Evolutionary conservation across 2,329 filamentous ascomycete species (phyloP).

Genomic region (Calcarisporium arbuscula): DNA sequence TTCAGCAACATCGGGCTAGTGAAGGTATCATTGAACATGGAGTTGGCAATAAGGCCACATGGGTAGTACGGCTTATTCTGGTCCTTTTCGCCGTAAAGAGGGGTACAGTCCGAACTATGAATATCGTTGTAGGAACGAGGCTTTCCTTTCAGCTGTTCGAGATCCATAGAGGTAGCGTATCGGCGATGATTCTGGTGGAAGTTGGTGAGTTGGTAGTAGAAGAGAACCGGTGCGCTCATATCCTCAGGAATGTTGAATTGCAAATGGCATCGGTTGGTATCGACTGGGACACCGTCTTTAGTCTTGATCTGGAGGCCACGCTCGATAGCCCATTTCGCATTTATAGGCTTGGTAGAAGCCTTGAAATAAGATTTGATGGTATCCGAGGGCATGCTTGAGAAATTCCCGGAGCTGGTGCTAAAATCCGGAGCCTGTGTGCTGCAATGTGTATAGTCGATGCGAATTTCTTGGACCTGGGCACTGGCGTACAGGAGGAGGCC

Average conservation of each 20-base stretch:
- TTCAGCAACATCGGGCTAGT: slow-evolving; percentile 57
- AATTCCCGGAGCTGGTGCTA: slow-evolving; percentile 22
- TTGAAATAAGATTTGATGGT: slow-evolving; percentile 69
- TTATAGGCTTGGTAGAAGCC: slow-evolving; percentile 33
- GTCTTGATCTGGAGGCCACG: slow-evolving; percentile 34
- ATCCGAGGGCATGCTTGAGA: slow-evolving; percentile 46
- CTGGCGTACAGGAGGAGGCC: slow-evolving; percentile 82
- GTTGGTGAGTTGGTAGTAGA: slow-evolving; percentile 95
- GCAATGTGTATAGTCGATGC: slow-evolving; percentile 87
- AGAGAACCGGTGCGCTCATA: slow-evolving; percentile 74
- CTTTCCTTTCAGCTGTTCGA: slow-evolving; percentile 71
- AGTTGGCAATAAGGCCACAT: slow-evolving; percentile 94
- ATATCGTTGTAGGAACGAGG: slow-evolving; percentile 56
- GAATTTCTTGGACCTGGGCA: slow-evolving; percentile 81
- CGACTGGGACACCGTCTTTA: slow-evolving; percentile 26
- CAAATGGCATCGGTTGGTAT: slow-evolving; percentile 59
- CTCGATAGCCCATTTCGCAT: slow-evolving; percentile 37
- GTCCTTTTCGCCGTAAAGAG: slow-evolving; percentile 49
- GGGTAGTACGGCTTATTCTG: slow-evolving; percentile 76
- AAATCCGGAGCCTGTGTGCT: slow-evolving; percentile 42
- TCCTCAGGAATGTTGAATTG: slow-evolving; percentile 73
- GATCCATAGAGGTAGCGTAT: slow-evolving; percentile 86
- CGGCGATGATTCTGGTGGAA: slow-evolving; percentile 99
- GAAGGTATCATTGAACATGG: slow-evolving; percentile 93
- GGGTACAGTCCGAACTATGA: slow-evolving; percentile 64